phyloP scores from a whole-genome alignment of 805 yeast genomes.

The Huiozyma sinensis region DNA sequence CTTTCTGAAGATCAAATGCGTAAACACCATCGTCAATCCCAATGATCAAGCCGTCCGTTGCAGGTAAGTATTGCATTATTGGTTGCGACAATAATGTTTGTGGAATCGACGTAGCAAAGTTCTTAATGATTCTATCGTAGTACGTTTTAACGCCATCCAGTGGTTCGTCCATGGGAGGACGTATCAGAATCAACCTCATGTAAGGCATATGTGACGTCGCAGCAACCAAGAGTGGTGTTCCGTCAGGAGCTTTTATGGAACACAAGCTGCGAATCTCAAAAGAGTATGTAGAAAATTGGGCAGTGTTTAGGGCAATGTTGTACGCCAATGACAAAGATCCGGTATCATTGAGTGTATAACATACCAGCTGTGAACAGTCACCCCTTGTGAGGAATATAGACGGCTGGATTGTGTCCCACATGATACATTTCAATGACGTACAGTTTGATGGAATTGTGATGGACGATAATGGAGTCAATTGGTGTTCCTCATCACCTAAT shows the following conservation, averaged over 20 bases:
- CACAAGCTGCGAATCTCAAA: slow-evolving; percentile 32
- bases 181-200: slow-evolving; percentile 52
- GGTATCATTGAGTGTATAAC: slow-evolving; percentile 23
- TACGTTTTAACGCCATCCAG: slow-evolving; percentile 3
- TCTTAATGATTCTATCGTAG: slow-evolving; percentile 20
- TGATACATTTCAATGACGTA: slow-evolving; percentile 36
- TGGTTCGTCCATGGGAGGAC: slow-evolving; percentile 27
- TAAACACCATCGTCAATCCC: slow-evolving; percentile 22
- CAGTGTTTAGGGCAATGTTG: slow-evolving; percentile 56
- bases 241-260: not conserved
- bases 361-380: slow-evolving; percentile 48
- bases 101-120: slow-evolving; percentile 21
- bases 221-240: slow-evolving; percentile 34
- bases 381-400: slow-evolving; percentile 44
- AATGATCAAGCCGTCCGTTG: slow-evolving; percentile 15
- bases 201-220: slow-evolving; percentile 74
- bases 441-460: slow-evolving; percentile 40
- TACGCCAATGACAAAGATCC: slow-evolving; percentile 27
- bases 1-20: slow-evolving; percentile 19
- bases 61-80: slow-evolving; percentile 11
- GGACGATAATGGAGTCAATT: slow-evolving; percentile 12
- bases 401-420: slow-evolving; percentile 20
- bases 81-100: slow-evolving; percentile 25
- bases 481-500: slow-evolving; percentile 2
- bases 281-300: slow-evolving; percentile 55